Evolutionary conservation across 352 stramenopile species (phyloP).

Genomic region (Phytophthora sansomeana): DNA sequence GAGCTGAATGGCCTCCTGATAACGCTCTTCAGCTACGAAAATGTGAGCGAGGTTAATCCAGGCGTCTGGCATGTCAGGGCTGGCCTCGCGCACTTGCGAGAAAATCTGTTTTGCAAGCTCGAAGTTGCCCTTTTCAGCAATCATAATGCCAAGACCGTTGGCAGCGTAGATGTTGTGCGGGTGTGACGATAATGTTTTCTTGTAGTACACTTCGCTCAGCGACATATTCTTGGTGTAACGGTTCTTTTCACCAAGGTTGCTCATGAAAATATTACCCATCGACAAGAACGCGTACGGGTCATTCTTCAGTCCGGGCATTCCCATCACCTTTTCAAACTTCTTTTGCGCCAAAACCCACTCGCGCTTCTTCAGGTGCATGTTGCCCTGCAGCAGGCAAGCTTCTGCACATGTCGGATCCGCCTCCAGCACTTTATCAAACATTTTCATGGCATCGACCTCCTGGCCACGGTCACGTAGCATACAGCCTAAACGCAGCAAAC

Average conservation of each 20-base stretch:
- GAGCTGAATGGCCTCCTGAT: slow-evolving; percentile 95
- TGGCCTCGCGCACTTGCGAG: slow-evolving; percentile 95
- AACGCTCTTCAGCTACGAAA: slow-evolving; percentile 96
- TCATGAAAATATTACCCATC: slow-evolving; percentile 99
- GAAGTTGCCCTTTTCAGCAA: slow-evolving; percentile 98
- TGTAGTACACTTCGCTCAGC: slow-evolving; percentile 96
- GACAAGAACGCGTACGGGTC: slow-evolving; percentile 97
- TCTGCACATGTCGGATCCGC: slow-evolving; percentile 92
- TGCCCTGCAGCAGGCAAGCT: slow-evolving; percentile 95
- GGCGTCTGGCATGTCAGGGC: slow-evolving; percentile 95
- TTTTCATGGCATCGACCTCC: slow-evolving; percentile 88
- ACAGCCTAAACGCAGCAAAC: slow-evolving; percentile 93
- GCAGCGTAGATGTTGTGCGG: slow-evolving; percentile 96
- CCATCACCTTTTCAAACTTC: slow-evolving; percentile 94
- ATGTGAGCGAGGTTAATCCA: slow-evolving; percentile 98
- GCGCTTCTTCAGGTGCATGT: slow-evolving; percentile 95
- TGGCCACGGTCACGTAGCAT: slow-evolving; percentile 95
- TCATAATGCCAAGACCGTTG: slow-evolving; percentile 97
- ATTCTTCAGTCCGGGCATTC: slow-evolving; percentile 95
- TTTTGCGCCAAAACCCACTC: slow-evolving; percentile 96
- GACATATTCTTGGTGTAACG: slow-evolving; percentile 97
- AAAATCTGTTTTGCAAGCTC: slow-evolving; percentile 97
- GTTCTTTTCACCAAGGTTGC: slow-evolving; percentile 95
- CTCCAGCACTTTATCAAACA: slow-evolving; percentile 94
- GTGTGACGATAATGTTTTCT: slow-evolving; percentile 94